Base-by-base conservation (phyloP, 192 early-diverging fungal genomes). In the Coemansia biformis region DNA sequence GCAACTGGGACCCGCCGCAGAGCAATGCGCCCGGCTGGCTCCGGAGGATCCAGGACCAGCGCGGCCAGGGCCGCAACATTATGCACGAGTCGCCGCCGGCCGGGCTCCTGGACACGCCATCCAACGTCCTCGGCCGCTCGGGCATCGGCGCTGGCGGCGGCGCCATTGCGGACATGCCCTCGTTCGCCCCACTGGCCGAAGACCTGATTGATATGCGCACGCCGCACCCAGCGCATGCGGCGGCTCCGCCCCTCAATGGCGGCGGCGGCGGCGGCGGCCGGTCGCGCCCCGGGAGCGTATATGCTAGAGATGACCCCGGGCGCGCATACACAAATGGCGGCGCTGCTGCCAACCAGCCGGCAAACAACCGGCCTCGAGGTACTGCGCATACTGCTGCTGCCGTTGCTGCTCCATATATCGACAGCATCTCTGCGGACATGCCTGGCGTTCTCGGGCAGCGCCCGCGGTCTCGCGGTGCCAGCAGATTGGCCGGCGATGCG, bases 71-170 rank as follows among this genome's bases (percentile, higher is more conserved):
- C 22, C 32, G 16, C 38, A 41, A 51, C 24, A 32, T 66, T 22
- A 34, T 48, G 38, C 44, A 57, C 9, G 40, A 58, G 33, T 66
- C 63, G 28, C 63, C 63, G 14, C 56, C 63, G 22, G 45, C 33
- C 15, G 56, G 50, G 21, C 32, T 66, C 23, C 28, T 59, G 18
- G 46, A 66, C 30, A 54, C 56, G 51, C 63, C 63, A 8, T 52
- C 62, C 2, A 45, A 45, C 37, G 46, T 35, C 4, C 28, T 54
- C 24, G 44, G 40, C 3, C 49, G 50, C 36, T 37, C 55, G 5
- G 51, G 29, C 22, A 15, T 51, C 16, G 39, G 37, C 18, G 36
- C 46, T 4, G 33, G 19, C 35, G 11, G n/a, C 4, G 43, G 18
- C 14, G 45, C 37, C 8, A 38, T 22, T 6, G 23, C 40, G 10